Evolutionary conservation across 306 rosid genomes (phyloP).

Genomic region (Trifolium subterraneum): DNA sequence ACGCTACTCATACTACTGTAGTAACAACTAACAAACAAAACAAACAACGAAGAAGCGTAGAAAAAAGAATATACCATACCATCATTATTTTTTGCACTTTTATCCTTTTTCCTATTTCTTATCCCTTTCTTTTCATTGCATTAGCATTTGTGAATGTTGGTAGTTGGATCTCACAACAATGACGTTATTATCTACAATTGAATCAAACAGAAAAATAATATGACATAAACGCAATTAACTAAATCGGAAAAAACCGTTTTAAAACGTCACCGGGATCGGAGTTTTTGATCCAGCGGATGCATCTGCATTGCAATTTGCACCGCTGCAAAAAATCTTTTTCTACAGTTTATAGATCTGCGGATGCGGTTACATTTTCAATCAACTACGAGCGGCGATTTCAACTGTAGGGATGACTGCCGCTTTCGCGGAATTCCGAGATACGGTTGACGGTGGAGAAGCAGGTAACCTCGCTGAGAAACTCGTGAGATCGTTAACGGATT

Average conservation of each 20-base stretch:
- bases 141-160: background rate
- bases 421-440: background rate
- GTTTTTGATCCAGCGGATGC: background rate
- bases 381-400: conserved; percentile 32
- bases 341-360: conserved; percentile 33
- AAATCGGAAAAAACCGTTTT: background rate
- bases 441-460: conserved; percentile 31
- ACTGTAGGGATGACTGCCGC: background rate
- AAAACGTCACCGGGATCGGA: conserved; percentile 1
- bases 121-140: conserved; percentile 20
- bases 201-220: background rate
- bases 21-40: conserved; percentile 22
- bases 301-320: conserved; percentile 3
- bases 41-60: background rate
- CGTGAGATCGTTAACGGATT: conserved; percentile 41
- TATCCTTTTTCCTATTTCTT: conserved; percentile 19
- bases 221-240: background rate
- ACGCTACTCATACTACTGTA: background rate
- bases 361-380: conserved; percentile 31
- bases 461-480: conserved; percentile 69
- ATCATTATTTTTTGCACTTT: conserved; percentile 16
- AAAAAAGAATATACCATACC: background rate
- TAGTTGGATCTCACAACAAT: conserved; percentile 31
- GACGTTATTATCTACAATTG: conserved; percentile 35
- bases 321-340: background rate